Evolutionary conservation across 257 asterid species (phyloP), one percentile per base, ranked within the genome.

Genomic region (Ophiorrhiza pumila): DNA sequence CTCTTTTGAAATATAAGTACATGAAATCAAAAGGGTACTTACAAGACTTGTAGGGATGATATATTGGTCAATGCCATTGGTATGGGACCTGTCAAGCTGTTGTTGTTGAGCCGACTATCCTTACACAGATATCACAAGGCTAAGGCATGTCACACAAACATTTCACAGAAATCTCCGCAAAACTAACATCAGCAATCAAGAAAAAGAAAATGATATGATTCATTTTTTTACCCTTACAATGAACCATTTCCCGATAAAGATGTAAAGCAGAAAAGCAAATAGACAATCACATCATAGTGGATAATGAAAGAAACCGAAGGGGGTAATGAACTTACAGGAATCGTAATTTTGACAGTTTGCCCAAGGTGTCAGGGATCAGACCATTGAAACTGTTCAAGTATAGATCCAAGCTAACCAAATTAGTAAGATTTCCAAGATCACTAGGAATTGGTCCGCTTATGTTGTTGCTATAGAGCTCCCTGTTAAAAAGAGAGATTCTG

Each of bases 361-460:
- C 98, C 86, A 94, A 79, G 23, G 98, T 74, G 77, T 79, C 91
- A 27, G 98, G 98, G 71, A 94, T 91, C 49, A 96, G 96, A 68
- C 98, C 98, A 3, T 49, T 77, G 84, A 94, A 94, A 75, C 81
- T 83, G 89, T 94, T 94, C 89, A 91, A 76, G 90, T 94, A 94
- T 81, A 94, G 90, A 87, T 94, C 98, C 96, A 93, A 82, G 95
- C 98, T 93, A 86, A 91, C 97, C 89, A 93, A 86, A 82, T 91
- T 93, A 61, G 98, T 94, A 78, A 94, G 94, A 77, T 94, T 91
- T 45, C 98, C 98, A 76, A 94, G 93, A 78, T 90, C 96, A 67
- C 80, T 82, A 7, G 98, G 98, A 78, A 94, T 83, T 57, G 87
- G 78, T 71, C 98, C 98, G 56, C 84, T 91, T 63, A 94, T 94